These are phyloP conservation scores for Tarenaya hassleriana DNA, from an alignment of 345 rosid genomes.

Conservation along the genomic window DNA sequence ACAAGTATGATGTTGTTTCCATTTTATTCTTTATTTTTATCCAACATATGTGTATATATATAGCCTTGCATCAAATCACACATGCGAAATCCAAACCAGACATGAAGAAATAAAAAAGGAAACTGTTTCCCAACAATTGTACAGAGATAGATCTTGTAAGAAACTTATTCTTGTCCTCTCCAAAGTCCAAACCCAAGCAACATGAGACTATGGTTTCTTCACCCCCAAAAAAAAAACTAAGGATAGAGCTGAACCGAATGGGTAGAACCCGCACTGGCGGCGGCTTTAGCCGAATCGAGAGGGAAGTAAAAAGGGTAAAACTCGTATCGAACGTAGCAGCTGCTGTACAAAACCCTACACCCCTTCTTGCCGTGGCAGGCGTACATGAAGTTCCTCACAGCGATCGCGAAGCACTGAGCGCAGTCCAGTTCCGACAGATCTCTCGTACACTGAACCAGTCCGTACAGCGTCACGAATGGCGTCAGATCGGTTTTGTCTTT, in stretches of 20 bases:
- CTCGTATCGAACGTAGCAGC: conserved; percentile 69
- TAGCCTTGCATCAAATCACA: too few species aligned
- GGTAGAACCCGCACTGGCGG: conserved; percentile 17
- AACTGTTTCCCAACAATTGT: too few species aligned
- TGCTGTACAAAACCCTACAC: conserved; percentile 58
- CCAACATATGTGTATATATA: too few species aligned
- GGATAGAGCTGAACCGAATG: conserved; percentile 30
- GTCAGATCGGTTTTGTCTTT: conserved; percentile 48
- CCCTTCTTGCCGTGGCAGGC: conserved; percentile 50
- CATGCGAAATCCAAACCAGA: too few species aligned
- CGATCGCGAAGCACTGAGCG: conserved; percentile 70
- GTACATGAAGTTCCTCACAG: conserved; percentile 43
- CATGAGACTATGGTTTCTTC: too few species aligned
- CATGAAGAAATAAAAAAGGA: too few species aligned
- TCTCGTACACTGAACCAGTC: conserved; percentile 63
- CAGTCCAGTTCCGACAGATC: conserved; percentile 49
- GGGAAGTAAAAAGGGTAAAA: conserved; percentile 80
- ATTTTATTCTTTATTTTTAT: too few species aligned
- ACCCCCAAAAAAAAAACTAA: too few species aligned
- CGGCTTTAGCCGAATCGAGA: conserved; percentile 32
- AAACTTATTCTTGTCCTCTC: too few species aligned
- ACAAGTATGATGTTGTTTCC: too few species aligned
- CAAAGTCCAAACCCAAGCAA: too few species aligned
- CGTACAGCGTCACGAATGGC: conserved; percentile 50
- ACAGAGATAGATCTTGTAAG: too few species aligned